Conservation (phyloP, 2,329 filamentous ascomycete genomes). For the Aspergillus brasiliensis region DNA sequence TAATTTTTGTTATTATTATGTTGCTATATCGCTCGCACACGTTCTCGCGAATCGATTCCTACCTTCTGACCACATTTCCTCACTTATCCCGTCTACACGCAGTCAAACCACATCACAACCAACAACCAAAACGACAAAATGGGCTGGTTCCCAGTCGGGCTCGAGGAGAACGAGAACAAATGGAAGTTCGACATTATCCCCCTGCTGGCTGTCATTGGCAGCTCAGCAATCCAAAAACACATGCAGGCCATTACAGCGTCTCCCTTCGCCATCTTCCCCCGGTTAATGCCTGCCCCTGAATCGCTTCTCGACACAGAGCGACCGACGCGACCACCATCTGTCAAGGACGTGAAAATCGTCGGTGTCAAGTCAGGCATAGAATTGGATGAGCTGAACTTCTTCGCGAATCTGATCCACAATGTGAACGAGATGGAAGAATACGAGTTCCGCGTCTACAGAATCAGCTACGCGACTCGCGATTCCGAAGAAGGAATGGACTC, state of each 20-base stretch:
- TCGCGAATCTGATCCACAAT: constrained; percentile 62
- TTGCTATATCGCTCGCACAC: neutral
- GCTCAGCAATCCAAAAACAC: constrained; percentile 61
- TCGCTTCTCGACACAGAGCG: constrained; percentile 59
- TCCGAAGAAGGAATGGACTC: neutral
- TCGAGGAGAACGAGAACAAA: neutral
- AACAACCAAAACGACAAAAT: neutral
- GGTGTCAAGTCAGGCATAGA: constrained; percentile 60
- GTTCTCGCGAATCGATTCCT: too few species aligned
- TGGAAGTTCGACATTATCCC: constrained; percentile 65
- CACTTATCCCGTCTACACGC: neutral
- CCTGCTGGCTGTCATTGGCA: constrained; percentile 64
- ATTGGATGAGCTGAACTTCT: constrained; percentile 61
- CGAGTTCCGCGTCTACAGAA: constrained; percentile 11
- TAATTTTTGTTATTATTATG: neutral
- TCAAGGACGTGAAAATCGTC: constrained; percentile 54
- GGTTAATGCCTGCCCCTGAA: constrained; percentile 64
- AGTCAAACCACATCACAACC: neutral
- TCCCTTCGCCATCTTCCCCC: constrained; percentile 58
- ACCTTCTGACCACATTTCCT: neutral
- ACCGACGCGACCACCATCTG: constrained; percentile 58
- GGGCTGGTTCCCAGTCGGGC: constrained; percentile 8
- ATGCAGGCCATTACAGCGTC: constrained; percentile 62
- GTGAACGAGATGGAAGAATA: constrained; percentile 8
- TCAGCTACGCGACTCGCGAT: neutral